Evolutionary conservation across 1,284 basidiomycete genomes (phyloP), one percentile per base, ranked within the genome.

Genomic region (Cutaneotrichosporon cavernicola): DNA sequence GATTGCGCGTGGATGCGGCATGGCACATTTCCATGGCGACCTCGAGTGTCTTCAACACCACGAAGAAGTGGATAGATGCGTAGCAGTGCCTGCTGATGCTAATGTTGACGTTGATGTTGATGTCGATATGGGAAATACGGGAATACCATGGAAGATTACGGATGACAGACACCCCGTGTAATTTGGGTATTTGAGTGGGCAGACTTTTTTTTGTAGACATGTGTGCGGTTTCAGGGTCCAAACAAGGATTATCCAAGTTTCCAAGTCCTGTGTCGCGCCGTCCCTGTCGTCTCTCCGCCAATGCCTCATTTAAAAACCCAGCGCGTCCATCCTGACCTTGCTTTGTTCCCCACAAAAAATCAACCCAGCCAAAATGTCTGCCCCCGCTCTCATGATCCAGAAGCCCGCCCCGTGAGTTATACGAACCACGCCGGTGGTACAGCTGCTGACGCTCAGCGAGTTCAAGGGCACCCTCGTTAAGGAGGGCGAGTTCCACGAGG

Each of bases 401-500:
- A 75, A 75, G 69, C 76, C 76, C 32, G 76, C 76, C 69, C 76
- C 76, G 76, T 78, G 64, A 74, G 76, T 76, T 21, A 9, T 11
- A 22, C 49, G 22, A n/a, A 49, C 4, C 8, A 43, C n/a, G 40
- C 14, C 8, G 9, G 18, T 56, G 9, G 34, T 7, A 32, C 34
- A 22, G 34, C 22, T 50, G 36, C 58, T 57, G 18, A 60, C 57
- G 18, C 22, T 16, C 62, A 77, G 75, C 69, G 69, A 63, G 31
- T 93, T 94, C 84, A 87, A 84, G 72, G 88, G 89, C 59, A 84
- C 87, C 59, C 87, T 89, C 69, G 89, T 94, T 73, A 82, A 88
- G 68, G 87, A 90, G 56, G 89, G 90, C 66, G 78, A 85, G 66
- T 92, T 95, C 82, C 83, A 87, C 75, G 87, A 92, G 40, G 81